Evolutionary conservation across 2,329 filamentous ascomycete species (phyloP).

Genomic region (Aureobasidium sp.): DNA sequence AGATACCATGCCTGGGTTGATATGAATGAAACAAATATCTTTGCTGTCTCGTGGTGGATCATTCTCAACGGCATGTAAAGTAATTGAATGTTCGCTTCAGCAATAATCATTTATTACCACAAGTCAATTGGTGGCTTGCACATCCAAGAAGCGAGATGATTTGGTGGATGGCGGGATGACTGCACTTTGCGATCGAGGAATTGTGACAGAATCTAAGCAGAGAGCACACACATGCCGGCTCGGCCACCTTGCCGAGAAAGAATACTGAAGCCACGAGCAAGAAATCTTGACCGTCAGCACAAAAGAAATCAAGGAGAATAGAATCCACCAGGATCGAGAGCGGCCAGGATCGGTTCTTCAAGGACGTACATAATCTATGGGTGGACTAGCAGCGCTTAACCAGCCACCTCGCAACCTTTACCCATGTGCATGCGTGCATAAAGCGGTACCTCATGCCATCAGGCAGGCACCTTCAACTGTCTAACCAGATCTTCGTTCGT

Average conservation of each 20-base stretch:
- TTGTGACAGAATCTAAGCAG: constrained; percentile 2
- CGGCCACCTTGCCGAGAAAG: not conserved
- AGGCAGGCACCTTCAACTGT: constrained; percentile 1
- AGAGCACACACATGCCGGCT: not conserved
- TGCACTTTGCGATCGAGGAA: not conserved
- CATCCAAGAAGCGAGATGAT: constrained; percentile 13
- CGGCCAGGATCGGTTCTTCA: not conserved
- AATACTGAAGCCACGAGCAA: not conserved
- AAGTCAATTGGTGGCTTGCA: not conserved
- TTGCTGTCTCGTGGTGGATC: not conserved
- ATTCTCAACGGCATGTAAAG: not conserved
- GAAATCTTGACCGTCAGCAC: not conserved
- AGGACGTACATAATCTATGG: not conserved
- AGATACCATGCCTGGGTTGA: not conserved
- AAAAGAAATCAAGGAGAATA: not conserved
- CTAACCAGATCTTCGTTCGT: not conserved
- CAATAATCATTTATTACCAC: not conserved
- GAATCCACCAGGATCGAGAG: not conserved
- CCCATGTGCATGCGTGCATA: not conserved
- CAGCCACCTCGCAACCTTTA: constrained; percentile 14
- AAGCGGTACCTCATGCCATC: not conserved
- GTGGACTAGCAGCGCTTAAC: constrained; percentile 6
- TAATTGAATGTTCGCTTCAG: not conserved
- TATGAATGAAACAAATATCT: not conserved
- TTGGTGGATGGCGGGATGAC: not conserved